Base-by-base conservation (phyloP, 257 asterid species). In the Paulownia fortunei region DNA sequence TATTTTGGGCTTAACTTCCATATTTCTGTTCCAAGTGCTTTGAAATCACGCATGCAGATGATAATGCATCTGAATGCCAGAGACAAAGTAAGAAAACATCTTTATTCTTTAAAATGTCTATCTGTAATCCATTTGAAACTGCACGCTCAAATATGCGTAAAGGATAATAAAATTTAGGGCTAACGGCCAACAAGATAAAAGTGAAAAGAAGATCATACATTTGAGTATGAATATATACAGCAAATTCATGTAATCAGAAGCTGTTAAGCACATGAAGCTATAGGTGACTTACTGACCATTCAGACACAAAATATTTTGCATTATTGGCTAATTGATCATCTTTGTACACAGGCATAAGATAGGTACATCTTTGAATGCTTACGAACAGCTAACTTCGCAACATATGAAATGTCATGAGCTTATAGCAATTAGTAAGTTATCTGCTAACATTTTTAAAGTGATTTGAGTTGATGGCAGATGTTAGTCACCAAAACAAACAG, bases 231-330 rank as follows among this genome's bases (percentile, higher is more conserved):
- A 12, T 3, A 13, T 16, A 15, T 27, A 15, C 37, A 82, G 71
- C 68, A 62, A 56, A 26, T 75, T 58, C 85, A 16, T 75, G 80
- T 58, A 49, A 55, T 10, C 12, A 41, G 12, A 60, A 63, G 78
- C 85, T 59, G 59, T 61, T 37, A n/a, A 77, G 76, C 87, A 82
- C 84, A 65, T 21, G 56, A 73, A 63, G 61, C 71, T 87, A n/a
- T 85, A 13, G 89, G 93, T 78, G 84, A 82, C 67, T 73, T 85
- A 84, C 90, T 85, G 88, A 87, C 87, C 89, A 81, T 71, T 87
- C 89, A 86, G 86, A 76, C 76, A 81, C 6, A 11, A 66, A 79
- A 36, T 76, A 13, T 27, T 44, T 54, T 41, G 36, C 56, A 84
- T 72, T 84, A 83, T 47, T 78, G 87, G 88, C 90, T 82, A 82